These are phyloP conservation scores for Ustilago loliicola DNA, from an alignment of 1,284 basidiomycete genomes.

Conservation along the genomic window DNA sequence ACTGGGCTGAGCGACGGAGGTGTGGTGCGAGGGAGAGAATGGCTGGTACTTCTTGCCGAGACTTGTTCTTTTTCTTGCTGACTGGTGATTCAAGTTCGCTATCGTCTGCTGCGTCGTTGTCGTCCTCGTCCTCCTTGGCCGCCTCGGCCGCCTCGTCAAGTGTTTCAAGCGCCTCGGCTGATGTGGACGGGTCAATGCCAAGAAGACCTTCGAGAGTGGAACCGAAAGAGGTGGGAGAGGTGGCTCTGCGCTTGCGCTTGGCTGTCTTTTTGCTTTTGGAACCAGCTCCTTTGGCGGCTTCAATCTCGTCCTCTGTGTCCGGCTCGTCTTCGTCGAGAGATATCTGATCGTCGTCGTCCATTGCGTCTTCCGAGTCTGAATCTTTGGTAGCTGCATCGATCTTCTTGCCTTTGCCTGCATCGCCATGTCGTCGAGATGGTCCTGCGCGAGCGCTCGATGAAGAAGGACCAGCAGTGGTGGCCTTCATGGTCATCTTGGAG, in stretches of 20 bases:
- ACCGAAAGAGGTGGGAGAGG: slow-evolving; percentile 66
- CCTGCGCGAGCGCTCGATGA: slow-evolving; percentile 19
- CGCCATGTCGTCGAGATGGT: slow-evolving; percentile 15
- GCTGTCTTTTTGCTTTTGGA: slow-evolving; percentile 63
- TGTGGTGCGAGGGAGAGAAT: slow-evolving; percentile 69
- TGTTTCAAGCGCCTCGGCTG: slow-evolving; percentile 25
- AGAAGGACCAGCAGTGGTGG: slow-evolving; percentile 10
- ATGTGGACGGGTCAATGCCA: slow-evolving; percentile 38
- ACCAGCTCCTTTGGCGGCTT: slow-evolving; percentile 50
- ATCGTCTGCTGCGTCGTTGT: slow-evolving; percentile 12
- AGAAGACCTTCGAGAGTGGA: slow-evolving; percentile 60
- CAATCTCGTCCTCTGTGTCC: slow-evolving; percentile 62
- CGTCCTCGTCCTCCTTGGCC: not conserved
- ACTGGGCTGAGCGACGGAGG: slow-evolving; percentile 59
- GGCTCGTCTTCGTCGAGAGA: slow-evolving; percentile 42
- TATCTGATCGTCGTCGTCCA: slow-evolving; percentile 33
- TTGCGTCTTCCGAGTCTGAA: slow-evolving; percentile 27
- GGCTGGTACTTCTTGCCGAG: slow-evolving; percentile 28
- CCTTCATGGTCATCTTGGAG: slow-evolving; percentile 54
- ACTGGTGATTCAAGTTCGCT: not conserved
- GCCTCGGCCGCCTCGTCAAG: slow-evolving; percentile 21
- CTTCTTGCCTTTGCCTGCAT: slow-evolving; percentile 24
- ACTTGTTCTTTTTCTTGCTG: slow-evolving; percentile 7
- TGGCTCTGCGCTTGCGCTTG: slow-evolving; percentile 66
- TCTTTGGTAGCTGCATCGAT: slow-evolving; percentile 11